Evolutionary conservation across 306 rosid species (phyloP).

Genomic region (Adenanthera pavonina): DNA sequence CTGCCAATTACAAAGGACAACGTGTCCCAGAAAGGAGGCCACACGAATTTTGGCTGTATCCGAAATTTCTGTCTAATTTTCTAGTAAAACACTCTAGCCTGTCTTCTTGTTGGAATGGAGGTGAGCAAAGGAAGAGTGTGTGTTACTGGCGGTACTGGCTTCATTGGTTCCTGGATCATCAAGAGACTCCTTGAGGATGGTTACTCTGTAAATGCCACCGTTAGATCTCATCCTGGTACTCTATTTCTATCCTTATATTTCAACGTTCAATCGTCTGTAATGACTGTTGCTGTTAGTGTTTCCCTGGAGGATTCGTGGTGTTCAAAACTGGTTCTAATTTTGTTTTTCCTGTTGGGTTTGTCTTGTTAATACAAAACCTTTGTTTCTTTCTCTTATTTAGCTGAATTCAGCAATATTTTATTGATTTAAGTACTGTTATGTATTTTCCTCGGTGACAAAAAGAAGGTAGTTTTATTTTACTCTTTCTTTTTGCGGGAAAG

Average conservation of each 20-base stretch:
- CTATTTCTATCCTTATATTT: background rate
- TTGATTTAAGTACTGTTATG: too few relatives aligned
- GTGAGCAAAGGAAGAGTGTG: slow-evolving; percentile 37
- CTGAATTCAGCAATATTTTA: too few relatives aligned
- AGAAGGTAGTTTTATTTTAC: too few relatives aligned
- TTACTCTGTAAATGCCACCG: slow-evolving; percentile 43
- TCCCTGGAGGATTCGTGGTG: background rate
- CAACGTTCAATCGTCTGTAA: background rate
- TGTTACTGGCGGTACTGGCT: slow-evolving; percentile 53
- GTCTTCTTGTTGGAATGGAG: slow-evolving; percentile 18
- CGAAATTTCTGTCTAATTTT: too few relatives aligned
- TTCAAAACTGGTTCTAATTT: background rate
- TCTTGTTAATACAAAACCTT: background rate
- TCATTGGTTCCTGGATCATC: slow-evolving; percentile 46
- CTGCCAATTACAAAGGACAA: background rate
- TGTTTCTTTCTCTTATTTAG: background rate
- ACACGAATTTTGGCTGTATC: too few relatives aligned
- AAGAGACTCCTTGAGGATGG: slow-evolving; percentile 45
- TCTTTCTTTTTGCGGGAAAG: too few relatives aligned
- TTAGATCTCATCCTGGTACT: slow-evolving; percentile 44
- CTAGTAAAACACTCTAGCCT: background rate
- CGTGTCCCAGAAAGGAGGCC: background rate
- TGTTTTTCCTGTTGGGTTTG: background rate
- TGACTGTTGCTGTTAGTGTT: background rate
- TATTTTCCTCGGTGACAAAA: too few relatives aligned